Evolutionary conservation across 2,329 filamentous ascomycete species (phyloP).

Genomic region (Taxawa tesnikishii): DNA sequence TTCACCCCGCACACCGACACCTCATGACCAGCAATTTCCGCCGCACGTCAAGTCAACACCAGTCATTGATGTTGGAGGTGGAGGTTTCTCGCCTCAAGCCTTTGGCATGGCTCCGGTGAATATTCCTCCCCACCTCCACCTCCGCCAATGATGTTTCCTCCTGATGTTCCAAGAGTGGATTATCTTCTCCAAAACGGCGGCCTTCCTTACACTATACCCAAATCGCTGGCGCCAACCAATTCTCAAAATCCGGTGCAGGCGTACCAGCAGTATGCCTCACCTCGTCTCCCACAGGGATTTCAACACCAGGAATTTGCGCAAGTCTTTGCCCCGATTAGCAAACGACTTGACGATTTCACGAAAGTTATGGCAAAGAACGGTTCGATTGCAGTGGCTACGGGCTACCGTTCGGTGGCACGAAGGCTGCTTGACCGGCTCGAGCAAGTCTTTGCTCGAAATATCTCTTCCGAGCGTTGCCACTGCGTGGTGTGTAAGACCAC

Average conservation of each 20-base stretch:
- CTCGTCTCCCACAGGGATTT: slow-evolving; percentile 25
- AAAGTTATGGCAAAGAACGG: slow-evolving; percentile 71
- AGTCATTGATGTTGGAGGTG: slow-evolving; percentile 23
- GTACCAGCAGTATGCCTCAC: slow-evolving; percentile 42
- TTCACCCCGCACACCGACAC: slow-evolving; percentile 31
- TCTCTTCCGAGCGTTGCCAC: slow-evolving; percentile 72
- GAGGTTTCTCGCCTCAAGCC: slow-evolving; percentile 27
- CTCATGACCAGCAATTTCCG: slow-evolving; percentile 24
- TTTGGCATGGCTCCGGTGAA: slow-evolving; percentile 12
- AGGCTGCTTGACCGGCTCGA: slow-evolving; percentile 81
- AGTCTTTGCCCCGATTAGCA: slow-evolving; percentile 73
- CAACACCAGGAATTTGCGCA: slow-evolving; percentile 47
- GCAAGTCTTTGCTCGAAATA: slow-evolving; percentile 85
- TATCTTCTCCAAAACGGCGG: slow-evolving; percentile 87
- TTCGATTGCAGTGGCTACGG: slow-evolving; percentile 87
- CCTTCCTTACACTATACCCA: slow-evolving; percentile 57
- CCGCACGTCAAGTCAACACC: slow-evolving; percentile 23
- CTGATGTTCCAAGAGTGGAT: slow-evolving; percentile 72
- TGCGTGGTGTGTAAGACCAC: slow-evolving; percentile 68
- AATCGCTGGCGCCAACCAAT: slow-evolving; percentile 56
- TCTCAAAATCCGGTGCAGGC: slow-evolving; percentile 41
- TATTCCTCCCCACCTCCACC: slow-evolving; percentile 55
- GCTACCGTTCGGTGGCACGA: slow-evolving; percentile 87
- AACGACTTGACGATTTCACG: slow-evolving; percentile 74
- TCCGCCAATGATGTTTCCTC: slow-evolving; percentile 49